Evolutionary conservation across 2,329 filamentous ascomycete species (phyloP).

Genomic region (Amauroascus niger): DNA sequence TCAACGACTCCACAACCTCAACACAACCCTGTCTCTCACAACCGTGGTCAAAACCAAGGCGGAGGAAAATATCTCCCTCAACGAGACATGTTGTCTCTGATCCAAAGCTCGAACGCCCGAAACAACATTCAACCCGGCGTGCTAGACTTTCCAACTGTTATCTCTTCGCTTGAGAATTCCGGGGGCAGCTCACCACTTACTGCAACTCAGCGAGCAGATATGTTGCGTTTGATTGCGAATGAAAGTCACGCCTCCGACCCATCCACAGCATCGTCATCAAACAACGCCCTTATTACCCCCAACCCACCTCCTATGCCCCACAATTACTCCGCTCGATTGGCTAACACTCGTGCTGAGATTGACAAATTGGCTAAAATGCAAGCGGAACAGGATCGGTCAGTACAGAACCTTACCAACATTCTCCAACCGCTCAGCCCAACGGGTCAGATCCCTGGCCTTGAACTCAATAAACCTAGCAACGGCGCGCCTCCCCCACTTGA

Average conservation of each 20-base stretch:
- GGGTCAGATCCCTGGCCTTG: slow-evolving; percentile 63
- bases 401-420: slow-evolving; percentile 63
- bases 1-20: slow-evolving; percentile 12
- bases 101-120: slow-evolving; percentile 39
- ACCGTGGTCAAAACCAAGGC: slow-evolving; percentile 16
- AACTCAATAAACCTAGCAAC: slow-evolving; percentile 25
- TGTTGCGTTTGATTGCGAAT: slow-evolving; percentile 40
- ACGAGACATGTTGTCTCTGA: slow-evolving; percentile 42
- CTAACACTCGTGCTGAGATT: slow-evolving; percentile 62
- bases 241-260: slow-evolving; percentile 38
- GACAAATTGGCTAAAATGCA: slow-evolving; percentile 71
- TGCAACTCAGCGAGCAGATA: slow-evolving; percentile 38
- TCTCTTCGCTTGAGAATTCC: slow-evolving; percentile 37
- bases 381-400: slow-evolving; percentile 64
- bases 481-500: slow-evolving; percentile 42
- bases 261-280: slow-evolving; percentile 30
- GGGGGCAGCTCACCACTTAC: slow-evolving; percentile 37
- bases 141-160: slow-evolving; percentile 38
- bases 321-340: slow-evolving; percentile 42
- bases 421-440: slow-evolving; percentile 73
- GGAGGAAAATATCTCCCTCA: slow-evolving; percentile 23
- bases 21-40: slow-evolving; percentile 7
- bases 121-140: slow-evolving; percentile 32
- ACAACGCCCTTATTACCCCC: slow-evolving; percentile 50
- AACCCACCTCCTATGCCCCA: slow-evolving; percentile 46